phyloP scores from a whole-genome alignment of 331 rosid genomes.

The Cucumis variabilis region DNA sequence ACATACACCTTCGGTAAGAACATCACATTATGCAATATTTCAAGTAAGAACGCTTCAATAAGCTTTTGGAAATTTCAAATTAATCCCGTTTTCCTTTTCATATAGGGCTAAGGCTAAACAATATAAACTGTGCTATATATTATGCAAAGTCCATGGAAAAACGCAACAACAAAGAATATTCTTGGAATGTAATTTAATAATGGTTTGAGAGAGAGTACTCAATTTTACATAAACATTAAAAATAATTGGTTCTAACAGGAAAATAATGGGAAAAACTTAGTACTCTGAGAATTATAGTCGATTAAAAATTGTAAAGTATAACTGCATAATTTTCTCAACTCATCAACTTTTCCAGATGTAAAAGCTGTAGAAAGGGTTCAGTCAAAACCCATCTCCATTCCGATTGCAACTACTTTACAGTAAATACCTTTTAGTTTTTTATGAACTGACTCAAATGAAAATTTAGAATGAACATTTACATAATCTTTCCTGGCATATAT shows the following conservation, averaged over 20 bases:
- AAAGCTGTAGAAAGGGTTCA: neutral
- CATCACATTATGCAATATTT: neutral
- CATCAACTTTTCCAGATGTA: neutral
- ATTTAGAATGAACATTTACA: neutral
- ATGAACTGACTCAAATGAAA: neutral
- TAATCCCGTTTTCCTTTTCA: conserved; percentile 9
- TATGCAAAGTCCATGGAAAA: neutral
- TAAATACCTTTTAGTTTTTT: neutral
- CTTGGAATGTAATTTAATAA: neutral
- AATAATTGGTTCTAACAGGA: neutral
- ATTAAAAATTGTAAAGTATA: conserved; percentile 1
- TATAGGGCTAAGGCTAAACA: neutral
- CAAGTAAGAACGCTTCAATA: neutral
- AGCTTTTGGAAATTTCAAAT: conserved; percentile 14
- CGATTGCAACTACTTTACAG: neutral
- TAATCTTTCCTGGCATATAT: conserved; percentile 13
- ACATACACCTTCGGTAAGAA: neutral
- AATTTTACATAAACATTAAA: neutral
- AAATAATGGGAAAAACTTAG: neutral
- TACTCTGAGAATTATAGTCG: neutral
- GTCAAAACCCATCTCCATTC: neutral
- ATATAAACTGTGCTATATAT: neutral
- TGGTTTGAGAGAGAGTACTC: neutral
- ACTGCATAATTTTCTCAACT: conserved; percentile 5
- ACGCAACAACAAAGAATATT: neutral